These are phyloP conservation scores for Chlorella sp. DNA, from an alignment of 139 green algal genomes.

Conservation along the genomic window DNA sequence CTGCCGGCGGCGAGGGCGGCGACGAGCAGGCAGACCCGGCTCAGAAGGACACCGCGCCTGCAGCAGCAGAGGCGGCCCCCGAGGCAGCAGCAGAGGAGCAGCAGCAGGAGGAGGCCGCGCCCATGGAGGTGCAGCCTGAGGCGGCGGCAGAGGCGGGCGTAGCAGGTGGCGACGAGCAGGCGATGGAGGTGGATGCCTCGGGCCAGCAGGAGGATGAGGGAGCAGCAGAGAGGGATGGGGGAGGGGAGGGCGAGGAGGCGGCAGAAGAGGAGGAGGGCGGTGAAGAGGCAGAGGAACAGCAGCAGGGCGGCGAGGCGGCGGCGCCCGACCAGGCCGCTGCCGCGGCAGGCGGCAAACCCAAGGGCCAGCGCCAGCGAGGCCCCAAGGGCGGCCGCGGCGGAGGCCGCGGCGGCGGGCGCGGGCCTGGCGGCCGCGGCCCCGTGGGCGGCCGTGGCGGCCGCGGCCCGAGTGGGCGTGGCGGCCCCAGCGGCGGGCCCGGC, in stretches of 20 bases:
- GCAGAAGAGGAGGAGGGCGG: background rate
- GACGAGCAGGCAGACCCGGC: too few species aligned
- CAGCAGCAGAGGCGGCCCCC: background rate
- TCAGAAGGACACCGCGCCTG: background rate
- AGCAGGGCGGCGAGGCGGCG: too few species aligned
- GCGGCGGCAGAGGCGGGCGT: background rate
- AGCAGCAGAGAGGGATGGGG: background rate
- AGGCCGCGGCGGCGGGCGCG: background rate
- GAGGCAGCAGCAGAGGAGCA: background rate
- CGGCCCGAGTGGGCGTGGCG: background rate
- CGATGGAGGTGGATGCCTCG: conserved; percentile 12
- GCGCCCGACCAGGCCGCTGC: background rate
- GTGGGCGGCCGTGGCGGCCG: background rate
- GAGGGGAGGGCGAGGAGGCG: conserved; percentile 4
- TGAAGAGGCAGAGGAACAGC: conserved; percentile 7
- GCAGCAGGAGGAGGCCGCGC: conserved; percentile 1
- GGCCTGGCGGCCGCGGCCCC: too few species aligned
- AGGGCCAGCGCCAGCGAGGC: background rate
- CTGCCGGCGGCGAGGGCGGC: background rate
- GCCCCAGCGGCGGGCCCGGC: background rate
- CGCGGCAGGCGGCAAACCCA: too few species aligned
- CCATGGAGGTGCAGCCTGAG: background rate
- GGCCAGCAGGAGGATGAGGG: background rate
- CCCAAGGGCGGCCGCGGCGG: background rate
- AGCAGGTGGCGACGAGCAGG: background rate